A percentile compares a stretch with the other conserved stretches of the same genome.
phyloP scores from a whole-genome alignment of 1,139 yeast species.

The Pichia sp. region DNA sequence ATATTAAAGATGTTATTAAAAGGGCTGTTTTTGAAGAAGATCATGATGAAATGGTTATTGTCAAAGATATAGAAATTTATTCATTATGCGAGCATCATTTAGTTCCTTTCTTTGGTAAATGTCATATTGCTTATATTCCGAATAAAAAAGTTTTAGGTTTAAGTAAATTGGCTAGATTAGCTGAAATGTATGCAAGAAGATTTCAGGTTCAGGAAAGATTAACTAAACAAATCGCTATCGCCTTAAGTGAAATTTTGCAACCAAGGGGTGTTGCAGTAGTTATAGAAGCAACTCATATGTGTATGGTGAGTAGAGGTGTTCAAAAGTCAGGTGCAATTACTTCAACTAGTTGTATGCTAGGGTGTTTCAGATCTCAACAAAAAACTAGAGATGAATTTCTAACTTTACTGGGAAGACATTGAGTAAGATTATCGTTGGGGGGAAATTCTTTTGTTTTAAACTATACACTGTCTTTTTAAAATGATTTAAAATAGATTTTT shows the following conservation, averaged over 20 bases:
- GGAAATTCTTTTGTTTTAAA: too few species aligned
- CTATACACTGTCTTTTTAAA: too few species aligned
- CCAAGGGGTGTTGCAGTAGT: conserved; percentile 98
- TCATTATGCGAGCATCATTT: conserved; percentile 95
- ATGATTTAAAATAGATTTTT: too few species aligned
- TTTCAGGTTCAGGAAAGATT: conserved; percentile 95
- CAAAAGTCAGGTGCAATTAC: conserved; percentile 94
- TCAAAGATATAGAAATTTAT: conserved; percentile 85
- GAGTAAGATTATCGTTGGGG: conserved; percentile 5
- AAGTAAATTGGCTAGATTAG: conserved; percentile 87
- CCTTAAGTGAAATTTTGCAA: conserved; percentile 78
- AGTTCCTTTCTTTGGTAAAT: conserved; percentile 95
- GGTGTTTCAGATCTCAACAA: conserved; percentile 87
- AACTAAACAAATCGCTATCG: conserved; percentile 96
- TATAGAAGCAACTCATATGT: conserved; percentile 97
- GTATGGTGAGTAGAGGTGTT: conserved; percentile 98
- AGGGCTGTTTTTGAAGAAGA: conserved; percentile 96
- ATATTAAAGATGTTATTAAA: conserved; percentile 83
- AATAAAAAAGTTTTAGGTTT: conserved; percentile 91
- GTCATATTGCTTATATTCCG: conserved; percentile 95
- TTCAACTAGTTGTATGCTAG: conserved; percentile 94
- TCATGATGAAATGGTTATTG: conserved; percentile 98
- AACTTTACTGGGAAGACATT: conserved; percentile 62
- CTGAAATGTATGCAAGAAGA: conserved; percentile 94
- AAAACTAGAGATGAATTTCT: conserved; percentile 95